phyloP scores from a whole-genome alignment of 345 rosid genomes.

The Acer saccharum region DNA sequence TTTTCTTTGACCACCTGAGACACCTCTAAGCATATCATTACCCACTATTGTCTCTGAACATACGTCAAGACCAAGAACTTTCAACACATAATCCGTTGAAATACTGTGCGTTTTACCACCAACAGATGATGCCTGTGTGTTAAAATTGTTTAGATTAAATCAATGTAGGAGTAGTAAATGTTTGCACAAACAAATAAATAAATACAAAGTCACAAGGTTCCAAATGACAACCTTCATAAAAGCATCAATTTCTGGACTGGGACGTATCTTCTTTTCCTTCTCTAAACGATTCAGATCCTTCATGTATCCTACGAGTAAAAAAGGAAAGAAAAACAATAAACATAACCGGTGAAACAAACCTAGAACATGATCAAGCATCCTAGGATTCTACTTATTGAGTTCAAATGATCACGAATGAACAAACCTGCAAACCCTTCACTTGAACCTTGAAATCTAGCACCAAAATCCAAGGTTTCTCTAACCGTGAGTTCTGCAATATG shows the following conservation, averaged over 20 bases:
- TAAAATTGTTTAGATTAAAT: conserved; percentile 2
- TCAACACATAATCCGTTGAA: conserved; percentile 79
- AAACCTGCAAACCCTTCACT: conserved; percentile 81
- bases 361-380: neutral
- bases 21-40: conserved; percentile 92
- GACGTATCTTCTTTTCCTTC: conserved; percentile 66
- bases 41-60: conserved; percentile 94
- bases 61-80: conserved; percentile 88
- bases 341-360: neutral
- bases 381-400: neutral
- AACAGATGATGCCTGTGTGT: conserved; percentile 74
- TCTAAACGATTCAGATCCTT: conserved; percentile 68
- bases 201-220: neutral
- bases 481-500: conserved; percentile 91
- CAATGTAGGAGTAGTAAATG: conserved; percentile 8
- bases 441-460: conserved; percentile 92
- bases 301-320: conserved; percentile 47
- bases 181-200: neutral
- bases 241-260: conserved; percentile 85
- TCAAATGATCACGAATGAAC: conserved; percentile 5
- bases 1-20: conserved; percentile 94
- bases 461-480: conserved; percentile 94
- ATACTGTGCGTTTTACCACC: conserved; percentile 78
- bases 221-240: conserved; percentile 77
- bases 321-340: neutral